Conservation (phyloP, 805 yeast species). For the Lipomyces starkeyi region DNA sequence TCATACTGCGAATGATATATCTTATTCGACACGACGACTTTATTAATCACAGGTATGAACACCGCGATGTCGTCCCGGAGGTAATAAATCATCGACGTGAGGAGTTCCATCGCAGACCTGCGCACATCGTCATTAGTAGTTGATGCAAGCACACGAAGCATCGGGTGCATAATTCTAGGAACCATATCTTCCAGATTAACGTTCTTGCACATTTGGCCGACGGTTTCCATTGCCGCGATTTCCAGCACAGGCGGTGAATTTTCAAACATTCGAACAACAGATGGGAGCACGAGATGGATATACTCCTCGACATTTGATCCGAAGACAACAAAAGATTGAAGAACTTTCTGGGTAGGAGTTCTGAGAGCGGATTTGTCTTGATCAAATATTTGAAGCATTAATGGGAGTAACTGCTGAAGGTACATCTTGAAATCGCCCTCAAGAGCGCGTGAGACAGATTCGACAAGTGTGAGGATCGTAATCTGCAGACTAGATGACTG, state of each 20-base stretch:
- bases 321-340: constrained; percentile 82
- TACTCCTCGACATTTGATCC: constrained; percentile 90
- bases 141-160: constrained; percentile 67
- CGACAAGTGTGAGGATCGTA: constrained; percentile 79
- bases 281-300: constrained; percentile 85
- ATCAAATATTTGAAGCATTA: constrained; percentile 76
- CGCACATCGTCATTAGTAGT: constrained; percentile 62
- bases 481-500: constrained; percentile 67
- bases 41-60: constrained; percentile 81
- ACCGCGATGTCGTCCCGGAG: constrained; percentile 84
- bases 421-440: constrained; percentile 91
- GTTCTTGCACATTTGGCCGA: constrained; percentile 78
- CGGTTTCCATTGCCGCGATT: constrained; percentile 76
- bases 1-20: constrained; percentile 79
- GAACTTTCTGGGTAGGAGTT: constrained; percentile 59
- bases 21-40: constrained; percentile 60
- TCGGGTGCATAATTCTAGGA: constrained; percentile 85
- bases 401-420: constrained; percentile 76
- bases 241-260: constrained; percentile 58
- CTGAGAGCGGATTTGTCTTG: constrained; percentile 63
- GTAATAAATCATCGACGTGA: constrained; percentile 74
- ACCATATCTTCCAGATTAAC: constrained; percentile 85
- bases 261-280: constrained; percentile 80
- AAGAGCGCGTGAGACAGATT: constrained; percentile 80
- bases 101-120: constrained; percentile 72